Evolutionary conservation across 1,284 basidiomycete species (phyloP).

Genomic region (Apiotrichum akiyoshidainum): DNA sequence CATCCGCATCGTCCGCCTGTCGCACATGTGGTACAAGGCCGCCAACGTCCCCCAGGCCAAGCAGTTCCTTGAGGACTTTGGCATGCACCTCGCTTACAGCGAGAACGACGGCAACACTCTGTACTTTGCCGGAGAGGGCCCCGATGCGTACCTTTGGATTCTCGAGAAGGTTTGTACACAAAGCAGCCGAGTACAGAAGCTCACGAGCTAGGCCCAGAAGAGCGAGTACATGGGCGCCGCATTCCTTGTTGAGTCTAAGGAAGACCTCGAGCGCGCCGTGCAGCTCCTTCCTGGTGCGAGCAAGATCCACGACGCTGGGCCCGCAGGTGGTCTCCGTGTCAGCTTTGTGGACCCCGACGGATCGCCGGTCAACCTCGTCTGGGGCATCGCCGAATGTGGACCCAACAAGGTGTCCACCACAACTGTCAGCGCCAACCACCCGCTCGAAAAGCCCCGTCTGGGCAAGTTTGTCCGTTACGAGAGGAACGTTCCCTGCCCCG

Average conservation of each 20-base stretch:
- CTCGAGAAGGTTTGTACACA: conserved; percentile 12
- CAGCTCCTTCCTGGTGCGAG: conserved; percentile 15
- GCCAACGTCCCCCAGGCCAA: conserved; percentile 17
- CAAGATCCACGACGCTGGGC: conserved; percentile 15
- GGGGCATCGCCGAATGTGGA: conserved; percentile 17
- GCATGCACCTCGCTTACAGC: conserved; percentile 15
- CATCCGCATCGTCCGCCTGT: conserved; percentile 22
- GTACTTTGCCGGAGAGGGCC: conserved; percentile 25
- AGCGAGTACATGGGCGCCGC: conserved; percentile 13
- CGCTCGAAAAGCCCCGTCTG: conserved; percentile 11
- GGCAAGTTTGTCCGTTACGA: conserved; percentile 17
- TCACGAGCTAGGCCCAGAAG: conserved; percentile 2
- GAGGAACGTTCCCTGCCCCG: conserved; percentile 15
- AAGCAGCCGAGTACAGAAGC: no score
- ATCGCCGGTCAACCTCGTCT: conserved; percentile 24
- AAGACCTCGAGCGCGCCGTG: conserved; percentile 25
- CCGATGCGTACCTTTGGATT: conserved; percentile 23
- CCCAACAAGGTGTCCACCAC: neutral
- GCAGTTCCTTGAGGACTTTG: conserved; percentile 30
- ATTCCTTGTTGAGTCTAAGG: conserved; percentile 18
- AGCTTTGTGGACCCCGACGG: conserved; percentile 26
- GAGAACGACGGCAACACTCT: conserved; percentile 17
- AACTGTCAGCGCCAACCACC: conserved; percentile 4
- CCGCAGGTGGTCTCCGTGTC: conserved; percentile 24
- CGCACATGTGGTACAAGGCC: conserved; percentile 28